Evolutionary conservation across 768 basidiomycete genomes (phyloP).

Genomic region (Boletus sp.): DNA sequence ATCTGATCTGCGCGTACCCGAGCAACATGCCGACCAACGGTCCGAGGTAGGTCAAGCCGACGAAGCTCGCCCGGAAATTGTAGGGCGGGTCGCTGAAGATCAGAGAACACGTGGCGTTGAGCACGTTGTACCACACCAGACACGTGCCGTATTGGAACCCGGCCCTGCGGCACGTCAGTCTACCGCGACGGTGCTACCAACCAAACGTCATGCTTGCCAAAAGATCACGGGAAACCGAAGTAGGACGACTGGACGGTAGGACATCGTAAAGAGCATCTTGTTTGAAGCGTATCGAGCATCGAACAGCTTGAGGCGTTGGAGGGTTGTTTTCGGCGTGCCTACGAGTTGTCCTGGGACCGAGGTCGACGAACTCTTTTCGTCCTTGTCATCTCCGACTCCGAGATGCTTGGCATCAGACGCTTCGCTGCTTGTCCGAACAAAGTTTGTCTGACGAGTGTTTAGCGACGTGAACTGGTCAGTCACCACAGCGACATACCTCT

Average conservation of each 20-base stretch:
- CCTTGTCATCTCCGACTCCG: slow-evolving; percentile 1
- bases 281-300: slow-evolving; percentile 18
- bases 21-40: slow-evolving; percentile 22
- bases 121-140: slow-evolving; percentile 26
- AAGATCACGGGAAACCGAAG: slow-evolving; percentile 22
- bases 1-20: slow-evolving; percentile 8
- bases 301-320: slow-evolving; percentile 14
- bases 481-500: slow-evolving; percentile 5
- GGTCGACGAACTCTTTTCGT: slow-evolving; percentile 9
- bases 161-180: slow-evolving; percentile 7
- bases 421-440: slow-evolving; percentile 15
- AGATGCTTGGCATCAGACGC: slow-evolving; percentile 9
- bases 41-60: slow-evolving; percentile 21
- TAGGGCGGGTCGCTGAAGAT: slow-evolving; percentile 21
- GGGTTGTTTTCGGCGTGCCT: slow-evolving; percentile 13
- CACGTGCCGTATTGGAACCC: slow-evolving; percentile 22
- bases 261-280: slow-evolving; percentile 19
- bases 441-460: slow-evolving; percentile 11
- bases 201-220: slow-evolving; percentile 1
- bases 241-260: slow-evolving; percentile 17
- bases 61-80: slow-evolving; percentile 22
- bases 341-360: slow-evolving; percentile 6
- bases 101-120: slow-evolving; percentile 21
- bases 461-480: not conserved
- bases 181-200: not conserved